Evolutionary conservation across 768 basidiomycete species (phyloP), one percentile per base, ranked within the genome.

Genomic region (Podaxis sp.): DNA sequence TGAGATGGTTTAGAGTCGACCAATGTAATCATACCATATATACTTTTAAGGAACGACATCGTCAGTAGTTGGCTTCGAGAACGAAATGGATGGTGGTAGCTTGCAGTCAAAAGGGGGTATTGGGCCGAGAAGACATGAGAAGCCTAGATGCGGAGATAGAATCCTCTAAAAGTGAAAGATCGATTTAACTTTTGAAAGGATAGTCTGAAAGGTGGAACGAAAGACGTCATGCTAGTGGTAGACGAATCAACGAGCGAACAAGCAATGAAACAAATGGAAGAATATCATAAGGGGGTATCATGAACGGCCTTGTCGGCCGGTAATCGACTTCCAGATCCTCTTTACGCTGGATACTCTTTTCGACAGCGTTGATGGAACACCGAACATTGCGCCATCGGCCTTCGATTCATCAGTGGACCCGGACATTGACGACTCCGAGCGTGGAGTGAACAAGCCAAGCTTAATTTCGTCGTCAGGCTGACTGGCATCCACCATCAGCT

Each of bases 241-340:
- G 22, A 50, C n/a, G 22, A 50, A 22, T 22, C 19, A 24, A 27
- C 4, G 25, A 50, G 25, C 24, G 19, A 50, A 13, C 49, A 24
- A 27, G 13, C 22, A 2, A 50, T 27, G 2, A 50, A 24, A 24
- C 19, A 27, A 27, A 12, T 2, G 22, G 12, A 50, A 19, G 49
- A 27, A 24, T 2, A 19, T 46, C 17, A 5, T 7, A 19, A n/a
- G 19, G 7, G 6, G 25, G 13, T 49, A 50, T 22, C 13, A 27
- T 50, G 49, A 27, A 27, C 49, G 52, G 7, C 29, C 27, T 24
- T 55, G 38, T 37, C 38, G 38, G 4, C 36, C 19, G 3, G 13
- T 27, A 25, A 56, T 56, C 41, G 59, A 53, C 25, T 60, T 60
- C 59, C 59, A 60, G 9, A 60, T 22, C 17, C 25, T 53, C 51